Conservation (phyloP, 2,329 filamentous ascomycete genomes). For the Gaeumannomyces tritici region DNA sequence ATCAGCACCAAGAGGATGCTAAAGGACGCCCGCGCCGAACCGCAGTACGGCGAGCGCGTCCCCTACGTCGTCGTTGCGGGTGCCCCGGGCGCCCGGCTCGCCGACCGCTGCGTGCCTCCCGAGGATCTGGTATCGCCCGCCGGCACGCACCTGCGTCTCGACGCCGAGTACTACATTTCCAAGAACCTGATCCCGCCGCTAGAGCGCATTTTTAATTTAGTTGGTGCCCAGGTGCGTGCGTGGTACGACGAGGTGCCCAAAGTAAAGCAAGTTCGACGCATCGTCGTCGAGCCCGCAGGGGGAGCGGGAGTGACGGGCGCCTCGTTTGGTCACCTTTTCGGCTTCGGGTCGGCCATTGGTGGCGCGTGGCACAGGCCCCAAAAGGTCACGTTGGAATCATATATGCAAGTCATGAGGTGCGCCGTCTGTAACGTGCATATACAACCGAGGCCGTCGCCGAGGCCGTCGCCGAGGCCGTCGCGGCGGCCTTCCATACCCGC, state of each 20-base stretch:
- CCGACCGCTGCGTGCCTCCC: slow-evolving; percentile 83
- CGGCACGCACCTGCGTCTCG: slow-evolving; percentile 69
- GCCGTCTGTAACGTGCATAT: slow-evolving; percentile 60
- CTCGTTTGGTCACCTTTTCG: background rate
- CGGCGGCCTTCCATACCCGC: background rate
- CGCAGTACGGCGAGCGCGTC: slow-evolving; percentile 89
- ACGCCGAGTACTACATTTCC: slow-evolving; percentile 92
- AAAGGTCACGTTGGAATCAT: slow-evolving; percentile 82
- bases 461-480: background rate
- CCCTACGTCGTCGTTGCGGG: slow-evolving; percentile 91
- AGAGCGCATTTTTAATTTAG: slow-evolving; percentile 92
- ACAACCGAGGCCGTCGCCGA: slow-evolving; percentile 10
- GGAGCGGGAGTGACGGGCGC: background rate
- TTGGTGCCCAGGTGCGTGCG: slow-evolving; percentile 72
- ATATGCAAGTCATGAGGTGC: slow-evolving; percentile 75
- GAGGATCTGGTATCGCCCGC: slow-evolving; percentile 58
- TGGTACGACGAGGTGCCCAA: slow-evolving; percentile 99
- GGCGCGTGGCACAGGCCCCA: slow-evolving; percentile 17
- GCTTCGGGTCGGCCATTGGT: slow-evolving; percentile 1
- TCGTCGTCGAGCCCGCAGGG: slow-evolving; percentile 17
- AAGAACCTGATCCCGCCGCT: slow-evolving; percentile 94
- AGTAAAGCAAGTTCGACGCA: slow-evolving; percentile 60
- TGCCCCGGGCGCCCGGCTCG: slow-evolving; percentile 72
- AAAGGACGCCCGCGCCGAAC: slow-evolving; percentile 74
- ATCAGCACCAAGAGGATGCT: slow-evolving; percentile 84